phyloP scores from a whole-genome alignment of 139 green algal species.

The Microglena sp. region DNA sequence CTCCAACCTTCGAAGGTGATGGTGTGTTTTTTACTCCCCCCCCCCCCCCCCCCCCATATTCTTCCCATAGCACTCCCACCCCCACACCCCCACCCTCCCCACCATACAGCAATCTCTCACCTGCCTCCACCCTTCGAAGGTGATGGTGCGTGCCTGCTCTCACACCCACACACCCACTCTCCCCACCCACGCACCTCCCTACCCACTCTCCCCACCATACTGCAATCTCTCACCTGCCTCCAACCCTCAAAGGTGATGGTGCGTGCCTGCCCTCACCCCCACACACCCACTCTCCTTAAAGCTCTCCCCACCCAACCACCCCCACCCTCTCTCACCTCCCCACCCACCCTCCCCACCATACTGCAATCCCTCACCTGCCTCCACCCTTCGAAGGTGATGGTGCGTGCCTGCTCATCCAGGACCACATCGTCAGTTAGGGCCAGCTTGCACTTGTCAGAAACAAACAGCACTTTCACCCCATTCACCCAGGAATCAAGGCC shows the following conservation, averaged over 20 bases:
- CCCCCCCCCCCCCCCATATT: too few species aligned
- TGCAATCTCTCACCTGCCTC: not conserved
- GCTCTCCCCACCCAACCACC: not conserved
- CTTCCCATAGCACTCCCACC: too few species aligned
- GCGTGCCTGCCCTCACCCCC: not conserved
- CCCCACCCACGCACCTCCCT: too few species aligned
- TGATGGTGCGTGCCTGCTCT: not conserved
- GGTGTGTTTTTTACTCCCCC: too few species aligned
- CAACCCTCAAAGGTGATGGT: not conserved
- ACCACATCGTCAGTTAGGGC: constrained; percentile 3
- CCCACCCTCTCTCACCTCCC: not conserved
- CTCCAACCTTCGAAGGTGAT: too few species aligned
- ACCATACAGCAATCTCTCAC: too few species aligned
- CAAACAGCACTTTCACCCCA: not conserved
- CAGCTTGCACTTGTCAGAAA: not conserved
- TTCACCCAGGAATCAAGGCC: too few species aligned
- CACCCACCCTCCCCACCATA: too few species aligned
- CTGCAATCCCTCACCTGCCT: constrained; percentile 9
- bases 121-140: too few species aligned
- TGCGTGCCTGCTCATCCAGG: constrained; percentile 1
- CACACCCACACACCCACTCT: too few species aligned
- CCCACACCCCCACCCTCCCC: too few species aligned
- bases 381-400: constrained; percentile 5
- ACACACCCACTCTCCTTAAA: not conserved
- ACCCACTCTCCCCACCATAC: too few species aligned